Evolutionary conservation across 1,139 yeast species (phyloP), one percentile per base, ranked within the genome.

Genomic region (Pneumocystis canis): DNA sequence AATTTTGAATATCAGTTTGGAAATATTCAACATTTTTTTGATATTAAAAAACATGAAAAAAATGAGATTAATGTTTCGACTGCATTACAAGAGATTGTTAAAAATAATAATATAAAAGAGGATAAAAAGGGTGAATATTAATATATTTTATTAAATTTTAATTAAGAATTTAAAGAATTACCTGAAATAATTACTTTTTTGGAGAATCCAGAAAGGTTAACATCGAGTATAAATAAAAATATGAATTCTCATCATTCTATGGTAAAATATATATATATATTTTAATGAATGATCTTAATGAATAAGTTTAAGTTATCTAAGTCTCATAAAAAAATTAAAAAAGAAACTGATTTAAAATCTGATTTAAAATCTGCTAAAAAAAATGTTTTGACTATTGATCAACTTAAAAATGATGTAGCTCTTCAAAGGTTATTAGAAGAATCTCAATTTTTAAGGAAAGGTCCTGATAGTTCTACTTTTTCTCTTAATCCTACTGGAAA

Each of bases 361-460:
- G 2, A 6, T 39, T 25, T 1, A 47, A 28, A 25, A 14, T 25
- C 4, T 7, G 6, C 1, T 25, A 25, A 47, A 25, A 25, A 25
- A 25, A 25, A 58, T 33, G 33, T 58, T 9, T 59, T 58, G 25
- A 47, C 60, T 11, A 62, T 56, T 18, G 63, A 47, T 2, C 61
- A 63, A 32, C 18, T 65, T 25, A 65, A 65, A 40, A 65, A 65
- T 30, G 66, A 65, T 57, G 18, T 35, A 20, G 66, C 61, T n/a
- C 47, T 65, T 32, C 66, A 65, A 28, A 61, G 60, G 25, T 59
- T 65, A 7, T 30, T 65, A 33, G 60, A 65, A 11, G 66, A 65
- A 40, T 62, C 65, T 16, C 65, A 63, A 20, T 56, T 63, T 9
- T 61, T 65, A 18, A 61, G 63, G 14, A 63, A 53, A 37, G 62